Base-by-base conservation (phyloP, 73 alveolate species). In the Breviolum minutum region DNA sequence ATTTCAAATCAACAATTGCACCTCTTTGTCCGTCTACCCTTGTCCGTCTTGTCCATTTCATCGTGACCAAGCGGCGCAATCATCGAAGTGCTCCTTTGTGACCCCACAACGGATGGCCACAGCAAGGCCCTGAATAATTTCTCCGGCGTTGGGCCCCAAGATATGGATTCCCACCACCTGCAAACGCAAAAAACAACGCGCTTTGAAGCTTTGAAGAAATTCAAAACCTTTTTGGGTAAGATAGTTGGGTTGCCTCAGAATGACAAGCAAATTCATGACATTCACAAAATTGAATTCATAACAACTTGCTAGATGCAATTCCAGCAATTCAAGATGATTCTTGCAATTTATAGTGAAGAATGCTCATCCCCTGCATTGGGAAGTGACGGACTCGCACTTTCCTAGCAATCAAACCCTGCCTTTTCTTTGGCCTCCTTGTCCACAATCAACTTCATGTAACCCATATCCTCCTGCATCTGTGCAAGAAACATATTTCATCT, bases 71-170 rank as follows among this genome's bases (percentile, higher is more conserved):
- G 80, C 27, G 27, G 64, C 96, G 73, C 96, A 89, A 29, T 89
- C 96, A 32, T 89, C 96, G 86, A 89, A 89, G 96, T 89, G 96
- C 74, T 89, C 96, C 86, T 89, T 89, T 29, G 96, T 89, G 73
- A 89, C 96, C 10, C 96, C 96, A 61, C 96, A 89, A n/a, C 96
- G 96, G 76, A 89, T 89, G 96, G 96, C 96, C 96, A 89, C 96
- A 60, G 73, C 64, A 60, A 89, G 86, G 97, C 99, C 99, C 99
- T 99, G 99, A 12, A 99, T 99, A 71, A 99, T 99, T 95, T 99
- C 99, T 64, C 99, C 99, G 6, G 99, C 99, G 97, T 99, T 99
- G 63, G 99, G 99, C 27, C 99, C 99, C 48, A 99, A 99, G 94
- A 99, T 99, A 99, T 99, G 99, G 99, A 99, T 99, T 61, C 99